Percentiles rank a stretch among this genome's conserved stretches.
These are phyloP conservation scores for Sporobolomyces pararoseus DNA, from an alignment of 768 basidiomycete genomes.

Conservation along the genomic window DNA sequence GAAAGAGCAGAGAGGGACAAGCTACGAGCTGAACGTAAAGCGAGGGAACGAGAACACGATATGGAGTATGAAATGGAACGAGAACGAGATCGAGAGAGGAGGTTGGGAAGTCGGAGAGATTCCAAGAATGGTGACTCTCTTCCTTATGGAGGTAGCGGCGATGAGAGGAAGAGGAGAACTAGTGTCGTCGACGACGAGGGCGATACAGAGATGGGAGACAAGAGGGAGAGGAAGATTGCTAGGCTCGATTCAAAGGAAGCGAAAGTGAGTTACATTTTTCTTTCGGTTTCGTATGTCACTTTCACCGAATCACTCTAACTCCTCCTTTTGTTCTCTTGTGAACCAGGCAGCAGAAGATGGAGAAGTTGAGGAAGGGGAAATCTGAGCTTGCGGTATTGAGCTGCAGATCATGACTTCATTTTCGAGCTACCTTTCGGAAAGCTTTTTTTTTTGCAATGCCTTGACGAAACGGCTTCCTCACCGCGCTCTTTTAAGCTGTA, in stretches of 20 bases:
- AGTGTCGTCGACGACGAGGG: slow-evolving; percentile 4
- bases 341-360: slow-evolving; percentile 7
- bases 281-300: neutral
- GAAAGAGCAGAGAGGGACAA: slow-evolving; percentile 29
- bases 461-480: too few relatives aligned
- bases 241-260: neutral
- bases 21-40: slow-evolving; percentile 19
- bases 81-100: slow-evolving; percentile 15
- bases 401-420: slow-evolving; percentile 1
- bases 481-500: too few relatives aligned
- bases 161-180: slow-evolving; percentile 11
- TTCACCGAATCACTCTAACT: neutral
- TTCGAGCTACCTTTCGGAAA: too few relatives aligned
- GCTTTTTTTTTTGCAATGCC: too few relatives aligned
- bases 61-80: slow-evolving; percentile 24
- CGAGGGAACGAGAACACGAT: slow-evolving; percentile 23
- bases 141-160: neutral
- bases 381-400: too few relatives aligned
- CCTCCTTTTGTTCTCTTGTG: neutral
- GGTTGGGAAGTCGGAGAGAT: slow-evolving; percentile 2
- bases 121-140: neutral
- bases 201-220: neutral
- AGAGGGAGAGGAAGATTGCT: slow-evolving; percentile 13
- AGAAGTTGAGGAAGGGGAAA: slow-evolving; percentile 43
- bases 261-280: slow-evolving; percentile 10